These are phyloP conservation scores for Daphne laureola DNA, from an alignment of 441 rosid species.

Conservation along the genomic window DNA sequence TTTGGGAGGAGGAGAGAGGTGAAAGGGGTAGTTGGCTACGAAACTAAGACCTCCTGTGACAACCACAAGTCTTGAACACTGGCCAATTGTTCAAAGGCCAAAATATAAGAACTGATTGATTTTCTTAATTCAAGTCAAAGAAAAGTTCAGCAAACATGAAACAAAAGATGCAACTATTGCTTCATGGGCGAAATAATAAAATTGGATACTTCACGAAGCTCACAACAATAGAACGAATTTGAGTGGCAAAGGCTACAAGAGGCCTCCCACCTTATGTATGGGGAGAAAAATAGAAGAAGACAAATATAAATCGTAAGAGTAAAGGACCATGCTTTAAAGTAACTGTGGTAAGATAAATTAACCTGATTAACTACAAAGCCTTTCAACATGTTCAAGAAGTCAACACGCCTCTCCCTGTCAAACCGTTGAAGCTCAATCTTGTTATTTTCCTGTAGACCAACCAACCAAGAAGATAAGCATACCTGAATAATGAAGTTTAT, in stretches of 20 bases:
- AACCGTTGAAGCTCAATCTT: slow-evolving; percentile 78
- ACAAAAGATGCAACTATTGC: too few relatives aligned
- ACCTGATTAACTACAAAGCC: slow-evolving; percentile 94
- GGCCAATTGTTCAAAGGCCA: too few relatives aligned
- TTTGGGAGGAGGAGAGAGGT: too few relatives aligned
- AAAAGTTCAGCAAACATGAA: too few relatives aligned
- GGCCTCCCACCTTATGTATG: too few relatives aligned
- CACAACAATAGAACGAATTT: neutral
- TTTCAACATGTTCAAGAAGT: slow-evolving; percentile 79
- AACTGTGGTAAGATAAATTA: slow-evolving; percentile 4
- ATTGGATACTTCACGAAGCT: too few relatives aligned
- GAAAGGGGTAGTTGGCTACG: too few relatives aligned
- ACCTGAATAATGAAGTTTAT: slow-evolving; percentile 3
- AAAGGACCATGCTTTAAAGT: neutral
- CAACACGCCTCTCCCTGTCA: slow-evolving; percentile 67
- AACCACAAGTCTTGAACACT: too few relatives aligned
- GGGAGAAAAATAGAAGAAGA: neutral
- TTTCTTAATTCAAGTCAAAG: too few relatives aligned
- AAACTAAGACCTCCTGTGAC: too few relatives aligned
- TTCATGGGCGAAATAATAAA: too few relatives aligned
- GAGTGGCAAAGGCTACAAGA: neutral
- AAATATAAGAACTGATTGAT: too few relatives aligned
- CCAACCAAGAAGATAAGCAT: slow-evolving; percentile 10
- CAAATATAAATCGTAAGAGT: neutral
- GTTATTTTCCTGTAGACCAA: slow-evolving; percentile 67